Evolutionary conservation across 257 asterid genomes (phyloP).

Genomic region (Paulownia fortunei): DNA sequence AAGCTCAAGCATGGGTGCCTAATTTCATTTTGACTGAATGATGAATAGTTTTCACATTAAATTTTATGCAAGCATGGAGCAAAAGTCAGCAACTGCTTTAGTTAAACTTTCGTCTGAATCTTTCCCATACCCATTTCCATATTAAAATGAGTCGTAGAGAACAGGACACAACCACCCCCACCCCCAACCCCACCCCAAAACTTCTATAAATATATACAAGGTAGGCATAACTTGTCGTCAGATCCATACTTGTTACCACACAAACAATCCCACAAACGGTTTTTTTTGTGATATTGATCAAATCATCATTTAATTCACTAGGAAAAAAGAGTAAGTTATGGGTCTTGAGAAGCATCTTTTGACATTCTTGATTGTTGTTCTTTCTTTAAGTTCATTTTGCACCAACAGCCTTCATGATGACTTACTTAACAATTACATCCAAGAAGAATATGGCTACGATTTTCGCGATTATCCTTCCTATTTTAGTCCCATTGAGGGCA

Average conservation of each 20-base stretch:
- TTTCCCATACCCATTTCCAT: conserved; percentile 46
- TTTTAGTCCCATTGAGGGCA: conserved; percentile 20
- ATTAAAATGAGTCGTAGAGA: conserved; percentile 37
- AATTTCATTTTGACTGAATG: too few species aligned
- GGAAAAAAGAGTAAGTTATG: conserved; percentile 27
- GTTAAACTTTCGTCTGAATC: conserved; percentile 41
- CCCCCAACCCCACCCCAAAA: neutral
- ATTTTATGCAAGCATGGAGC: conserved; percentile 43
- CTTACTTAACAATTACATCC: conserved; percentile 2
- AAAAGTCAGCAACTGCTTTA: conserved; percentile 34
- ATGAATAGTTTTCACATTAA: too few species aligned
- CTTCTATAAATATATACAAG: conserved; percentile 44
- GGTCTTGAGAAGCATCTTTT: conserved; percentile 24
- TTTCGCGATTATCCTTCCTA: conserved; percentile 48
- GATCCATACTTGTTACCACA: conserved; percentile 36
- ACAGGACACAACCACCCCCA: neutral
- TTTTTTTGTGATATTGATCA: neutral
- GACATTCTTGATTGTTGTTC: conserved; percentile 25
- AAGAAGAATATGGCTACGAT: conserved; percentile 51
- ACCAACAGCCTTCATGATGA: conserved; percentile 29
- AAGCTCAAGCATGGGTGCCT: too few species aligned
- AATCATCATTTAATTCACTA: conserved; percentile 11
- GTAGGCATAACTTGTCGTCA: conserved; percentile 31
- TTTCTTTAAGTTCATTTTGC: conserved; percentile 29
- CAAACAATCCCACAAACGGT: neutral